Conservation (phyloP, 2,329 filamentous ascomycete genomes). For the Trematosphaeria pertusa region DNA sequence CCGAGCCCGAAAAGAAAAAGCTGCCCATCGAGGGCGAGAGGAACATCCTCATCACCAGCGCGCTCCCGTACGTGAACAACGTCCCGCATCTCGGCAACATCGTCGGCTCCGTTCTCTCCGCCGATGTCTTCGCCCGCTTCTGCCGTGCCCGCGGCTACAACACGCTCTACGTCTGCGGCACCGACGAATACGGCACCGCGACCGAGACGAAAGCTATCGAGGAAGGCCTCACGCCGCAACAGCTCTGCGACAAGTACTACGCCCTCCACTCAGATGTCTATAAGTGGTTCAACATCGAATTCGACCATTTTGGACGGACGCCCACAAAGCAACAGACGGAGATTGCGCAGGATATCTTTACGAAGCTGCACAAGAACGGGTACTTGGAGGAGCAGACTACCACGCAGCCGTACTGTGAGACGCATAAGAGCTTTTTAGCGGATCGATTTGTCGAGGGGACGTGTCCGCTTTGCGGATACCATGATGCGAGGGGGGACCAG, state of each 20-base stretch:
- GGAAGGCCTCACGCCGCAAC: constrained; percentile 79
- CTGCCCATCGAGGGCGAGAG: constrained; percentile 66
- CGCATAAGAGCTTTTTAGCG: constrained; percentile 58
- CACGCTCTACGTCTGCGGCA: constrained; percentile 86
- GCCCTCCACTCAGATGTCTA: constrained; percentile 89
- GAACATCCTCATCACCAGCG: constrained; percentile 90
- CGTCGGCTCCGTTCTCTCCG: constrained; percentile 71
- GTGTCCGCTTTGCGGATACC: constrained; percentile 71
- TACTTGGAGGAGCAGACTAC: constrained; percentile 87
- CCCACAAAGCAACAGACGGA: constrained; percentile 87
- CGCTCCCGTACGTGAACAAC: constrained; percentile 84
- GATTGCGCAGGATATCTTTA: constrained; percentile 92
- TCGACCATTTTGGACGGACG: constrained; percentile 94
- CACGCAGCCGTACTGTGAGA: constrained; percentile 87
- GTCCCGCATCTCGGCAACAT: constrained; percentile 72
- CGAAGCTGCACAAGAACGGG: constrained; percentile 84
- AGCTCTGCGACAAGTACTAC: constrained; percentile 93
- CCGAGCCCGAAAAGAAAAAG: constrained; percentile 51
- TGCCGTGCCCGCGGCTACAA: constrained; percentile 79
- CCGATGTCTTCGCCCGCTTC: constrained; percentile 79
- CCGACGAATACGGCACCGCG: constrained; percentile 94
- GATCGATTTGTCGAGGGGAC: constrained; percentile 79
- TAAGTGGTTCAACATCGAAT: constrained; percentile 93
- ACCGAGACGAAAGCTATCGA: constrained; percentile 96
- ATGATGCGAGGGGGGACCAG: constrained; percentile 61